A percentile compares a stretch with the other conserved stretches of the same genome.
phyloP scores from a whole-genome alignment of 495 filamentous ascomycete genomes.

The Letharia lupina region DNA sequence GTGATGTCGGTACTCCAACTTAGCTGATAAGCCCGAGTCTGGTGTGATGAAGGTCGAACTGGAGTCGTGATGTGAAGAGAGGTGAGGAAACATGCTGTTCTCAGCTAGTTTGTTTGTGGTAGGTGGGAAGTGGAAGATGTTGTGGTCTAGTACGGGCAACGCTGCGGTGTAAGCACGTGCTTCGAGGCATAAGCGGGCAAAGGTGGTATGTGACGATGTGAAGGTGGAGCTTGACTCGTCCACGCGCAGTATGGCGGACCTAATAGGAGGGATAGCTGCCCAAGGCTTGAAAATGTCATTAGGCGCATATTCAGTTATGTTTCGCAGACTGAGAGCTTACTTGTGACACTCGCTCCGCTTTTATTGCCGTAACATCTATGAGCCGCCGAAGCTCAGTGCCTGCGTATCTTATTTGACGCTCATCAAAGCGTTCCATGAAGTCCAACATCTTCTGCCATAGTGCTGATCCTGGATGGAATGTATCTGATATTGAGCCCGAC shows the following conservation, averaged over 20 bases:
- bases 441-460: slow-evolving; percentile 42
- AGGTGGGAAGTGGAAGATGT: slow-evolving; percentile 57
- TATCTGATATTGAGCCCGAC: slow-evolving; percentile 23
- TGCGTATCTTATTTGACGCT: slow-evolving; percentile 51
- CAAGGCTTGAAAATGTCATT: slow-evolving; percentile 38
- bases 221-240: slow-evolving; percentile 64
- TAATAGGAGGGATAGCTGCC: slow-evolving; percentile 50
- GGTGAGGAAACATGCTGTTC: slow-evolving; percentile 17
- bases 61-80: slow-evolving; percentile 31
- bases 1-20: slow-evolving; percentile 49
- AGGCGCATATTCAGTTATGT: not conserved
- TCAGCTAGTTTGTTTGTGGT: slow-evolving; percentile 16
- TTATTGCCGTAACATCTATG: slow-evolving; percentile 37
- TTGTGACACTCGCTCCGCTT: slow-evolving; percentile 36
- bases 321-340: slow-evolving; percentile 28
- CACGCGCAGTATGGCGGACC: slow-evolving; percentile 60
- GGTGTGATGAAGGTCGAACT: slow-evolving; percentile 46
- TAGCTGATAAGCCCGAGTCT: slow-evolving; percentile 48
- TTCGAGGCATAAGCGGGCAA: slow-evolving; percentile 53
- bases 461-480: slow-evolving; percentile 29
- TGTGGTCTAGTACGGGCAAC: slow-evolving; percentile 59
- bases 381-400: slow-evolving; percentile 46
- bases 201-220: slow-evolving; percentile 55
- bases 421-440: slow-evolving; percentile 49
- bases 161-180: slow-evolving; percentile 45